These are phyloP conservation scores for Myochromella boudieri DNA, from an alignment of 768 basidiomycete species.

Conservation along the genomic window DNA sequence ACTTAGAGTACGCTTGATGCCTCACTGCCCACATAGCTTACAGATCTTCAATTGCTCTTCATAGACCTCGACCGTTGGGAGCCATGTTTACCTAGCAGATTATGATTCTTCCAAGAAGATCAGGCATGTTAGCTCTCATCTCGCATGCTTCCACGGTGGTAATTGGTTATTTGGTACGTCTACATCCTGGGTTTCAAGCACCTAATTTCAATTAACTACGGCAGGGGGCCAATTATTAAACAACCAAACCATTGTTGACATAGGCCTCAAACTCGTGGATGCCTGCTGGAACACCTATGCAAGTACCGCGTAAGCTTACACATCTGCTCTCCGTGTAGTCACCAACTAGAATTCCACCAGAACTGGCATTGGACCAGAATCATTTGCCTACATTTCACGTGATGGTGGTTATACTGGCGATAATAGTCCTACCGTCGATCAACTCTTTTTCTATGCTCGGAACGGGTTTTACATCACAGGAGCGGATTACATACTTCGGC, in stretches of 20 bases:
- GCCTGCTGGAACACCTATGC: conserved; percentile 83
- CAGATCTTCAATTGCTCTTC: conserved; percentile 8
- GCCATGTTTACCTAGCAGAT: conserved; percentile 66
- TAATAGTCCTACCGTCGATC: conserved; percentile 30
- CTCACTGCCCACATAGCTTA: too few relatives aligned
- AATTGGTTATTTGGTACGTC: conserved; percentile 70
- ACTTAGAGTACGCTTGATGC: conserved; percentile 43
- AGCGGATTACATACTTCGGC: conserved; percentile 62
- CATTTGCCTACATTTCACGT: conserved; percentile 57
- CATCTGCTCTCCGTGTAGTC: background rate
- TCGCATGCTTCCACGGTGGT: conserved; percentile 74
- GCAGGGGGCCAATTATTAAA: conserved; percentile 66
- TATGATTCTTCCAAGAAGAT: conserved; percentile 46
- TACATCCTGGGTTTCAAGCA: background rate
- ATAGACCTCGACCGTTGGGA: conserved; percentile 67
- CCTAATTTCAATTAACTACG: background rate
- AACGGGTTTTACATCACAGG: conserved; percentile 66
- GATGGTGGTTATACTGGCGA: conserved; percentile 64
- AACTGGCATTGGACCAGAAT: conserved; percentile 77
- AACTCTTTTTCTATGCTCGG: conserved; percentile 51
- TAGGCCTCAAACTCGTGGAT: conserved; percentile 63
- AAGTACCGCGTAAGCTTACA: conserved; percentile 56
- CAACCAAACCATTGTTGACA: conserved; percentile 67
- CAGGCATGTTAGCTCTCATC: conserved; percentile 66
- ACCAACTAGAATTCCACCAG: conserved; percentile 29